Conservation (phyloP, 1,139 yeast species). For the Pichia sp. region DNA sequence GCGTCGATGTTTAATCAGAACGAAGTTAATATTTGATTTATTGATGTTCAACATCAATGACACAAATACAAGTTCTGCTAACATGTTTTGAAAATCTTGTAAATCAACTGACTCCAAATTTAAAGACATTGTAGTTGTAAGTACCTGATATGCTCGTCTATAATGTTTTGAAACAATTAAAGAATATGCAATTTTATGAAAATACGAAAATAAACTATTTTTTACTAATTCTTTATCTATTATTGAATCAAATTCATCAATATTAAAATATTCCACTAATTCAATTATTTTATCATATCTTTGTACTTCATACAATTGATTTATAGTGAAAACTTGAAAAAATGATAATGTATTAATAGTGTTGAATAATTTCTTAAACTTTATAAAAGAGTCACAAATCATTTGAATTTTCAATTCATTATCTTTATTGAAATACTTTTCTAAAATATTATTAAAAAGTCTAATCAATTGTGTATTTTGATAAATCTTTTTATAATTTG, state of each 20-base stretch:
- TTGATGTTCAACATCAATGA: constrained; percentile 4
- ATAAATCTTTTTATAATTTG: neutral
- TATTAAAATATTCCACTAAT: constrained; percentile 3
- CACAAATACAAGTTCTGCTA: constrained; percentile 3
- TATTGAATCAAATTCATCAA: constrained; percentile 7
- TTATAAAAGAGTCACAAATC: constrained; percentile 4
- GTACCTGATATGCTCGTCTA: constrained; percentile 4
- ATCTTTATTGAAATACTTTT: neutral
- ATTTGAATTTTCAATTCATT: constrained; percentile 5
- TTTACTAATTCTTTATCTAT: neutral
- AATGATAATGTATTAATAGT: constrained; percentile 9
- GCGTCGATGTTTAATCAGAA: constrained; percentile 3
- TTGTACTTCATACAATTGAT: constrained; percentile 10
- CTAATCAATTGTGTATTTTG: neutral
- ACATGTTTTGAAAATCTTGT: constrained; percentile 1
- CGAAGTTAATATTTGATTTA: neutral
- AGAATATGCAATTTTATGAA: constrained; percentile 4
- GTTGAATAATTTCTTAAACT: neutral
- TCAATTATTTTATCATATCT: constrained; percentile 9
- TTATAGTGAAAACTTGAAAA: constrained; percentile 17
- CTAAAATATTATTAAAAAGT: constrained; percentile 5
- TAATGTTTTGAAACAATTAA: neutral
- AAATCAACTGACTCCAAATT: neutral
- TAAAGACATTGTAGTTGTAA: constrained; percentile 1
- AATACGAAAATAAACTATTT: constrained; percentile 2